Conservation (phyloP, 2,329 filamentous ascomycete genomes). For the Annulohypoxylon truncatum region DNA sequence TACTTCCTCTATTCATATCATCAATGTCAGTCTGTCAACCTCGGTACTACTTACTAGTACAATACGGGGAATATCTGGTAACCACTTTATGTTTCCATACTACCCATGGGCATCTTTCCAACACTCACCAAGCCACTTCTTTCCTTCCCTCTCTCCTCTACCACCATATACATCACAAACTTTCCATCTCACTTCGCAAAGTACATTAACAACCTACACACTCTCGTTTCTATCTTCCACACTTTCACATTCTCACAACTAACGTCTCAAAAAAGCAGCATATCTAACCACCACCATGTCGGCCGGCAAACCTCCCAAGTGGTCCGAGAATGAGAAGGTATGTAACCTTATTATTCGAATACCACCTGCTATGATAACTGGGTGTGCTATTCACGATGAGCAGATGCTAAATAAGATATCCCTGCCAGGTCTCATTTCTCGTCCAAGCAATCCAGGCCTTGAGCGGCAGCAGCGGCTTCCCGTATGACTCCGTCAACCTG, state of each 20-base stretch:
- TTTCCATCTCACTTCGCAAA: background rate
- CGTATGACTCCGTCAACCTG: constrained; percentile 20
- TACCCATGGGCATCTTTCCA: background rate
- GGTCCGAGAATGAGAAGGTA: constrained; percentile 35
- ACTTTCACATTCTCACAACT: background rate
- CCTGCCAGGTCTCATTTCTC: constrained; percentile 23
- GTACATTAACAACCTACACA: background rate
- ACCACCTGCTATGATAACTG: background rate
- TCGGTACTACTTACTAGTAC: no score
- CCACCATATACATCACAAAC: background rate
- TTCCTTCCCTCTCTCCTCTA: background rate
- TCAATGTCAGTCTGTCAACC: background rate
- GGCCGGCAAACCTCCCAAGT: constrained; percentile 9
- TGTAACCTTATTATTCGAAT: background rate
- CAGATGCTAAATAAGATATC: background rate
- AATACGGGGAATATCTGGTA: background rate
- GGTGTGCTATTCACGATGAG: background rate
- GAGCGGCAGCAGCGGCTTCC: background rate
- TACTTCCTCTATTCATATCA: background rate
- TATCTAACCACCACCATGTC: constrained; percentile 21
- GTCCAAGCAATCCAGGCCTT: constrained; percentile 30
- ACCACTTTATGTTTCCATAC: background rate
- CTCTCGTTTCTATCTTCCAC: background rate
- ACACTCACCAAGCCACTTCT: background rate
- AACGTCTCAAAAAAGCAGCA: background rate